Evolutionary conservation across 1,284 basidiomycete species (phyloP).

Genomic region (Leccinum solheimii): DNA sequence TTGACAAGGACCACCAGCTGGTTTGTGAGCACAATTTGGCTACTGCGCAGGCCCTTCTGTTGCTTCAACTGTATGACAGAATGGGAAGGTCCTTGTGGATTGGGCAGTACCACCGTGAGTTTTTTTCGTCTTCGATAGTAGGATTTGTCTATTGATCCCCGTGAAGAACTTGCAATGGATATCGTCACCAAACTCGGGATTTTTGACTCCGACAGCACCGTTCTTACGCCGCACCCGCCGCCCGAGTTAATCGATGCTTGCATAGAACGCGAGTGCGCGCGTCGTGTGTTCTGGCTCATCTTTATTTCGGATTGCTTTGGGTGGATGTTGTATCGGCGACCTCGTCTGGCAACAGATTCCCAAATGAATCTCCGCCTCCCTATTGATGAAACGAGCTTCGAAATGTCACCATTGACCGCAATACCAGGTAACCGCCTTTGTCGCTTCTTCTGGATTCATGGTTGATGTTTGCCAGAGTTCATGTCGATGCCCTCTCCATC

Average conservation of each 20-base stretch:
- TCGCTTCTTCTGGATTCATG: conserved; percentile 4
- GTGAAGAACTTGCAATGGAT: conserved; percentile 60
- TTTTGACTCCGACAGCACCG: conserved; percentile 56
- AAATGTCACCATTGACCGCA: conserved; percentile 60
- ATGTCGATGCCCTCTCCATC: conserved; percentile 57
- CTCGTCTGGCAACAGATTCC: conserved; percentile 47
- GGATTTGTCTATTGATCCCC: conserved; percentile 21
- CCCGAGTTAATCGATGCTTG: conserved; percentile 56
- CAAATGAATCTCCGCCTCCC: conserved; percentile 68
- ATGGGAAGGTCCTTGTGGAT: conserved; percentile 45
- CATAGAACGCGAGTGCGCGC: conserved; percentile 68
- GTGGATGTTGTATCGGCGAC: conserved; percentile 52
- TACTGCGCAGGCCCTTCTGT: conserved; percentile 69
- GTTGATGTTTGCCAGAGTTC: conserved; percentile 50
- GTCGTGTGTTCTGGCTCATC: conserved; percentile 78
- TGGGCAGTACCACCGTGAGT: conserved; percentile 31
- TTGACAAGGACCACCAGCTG: conserved; percentile 58
- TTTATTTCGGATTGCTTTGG: conserved; percentile 55
- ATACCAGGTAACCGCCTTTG: conserved; percentile 51
- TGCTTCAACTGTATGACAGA: conserved; percentile 69
- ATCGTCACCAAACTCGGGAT: conserved; percentile 66
- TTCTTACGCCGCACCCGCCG: conserved; percentile 47
- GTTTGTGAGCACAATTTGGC: conserved; percentile 55
- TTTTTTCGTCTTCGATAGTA: conserved; percentile 6
- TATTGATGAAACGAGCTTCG: conserved; percentile 75